Evolutionary conservation across 257 asterid species (phyloP).

Genomic region (Solanum verrucosum): DNA sequence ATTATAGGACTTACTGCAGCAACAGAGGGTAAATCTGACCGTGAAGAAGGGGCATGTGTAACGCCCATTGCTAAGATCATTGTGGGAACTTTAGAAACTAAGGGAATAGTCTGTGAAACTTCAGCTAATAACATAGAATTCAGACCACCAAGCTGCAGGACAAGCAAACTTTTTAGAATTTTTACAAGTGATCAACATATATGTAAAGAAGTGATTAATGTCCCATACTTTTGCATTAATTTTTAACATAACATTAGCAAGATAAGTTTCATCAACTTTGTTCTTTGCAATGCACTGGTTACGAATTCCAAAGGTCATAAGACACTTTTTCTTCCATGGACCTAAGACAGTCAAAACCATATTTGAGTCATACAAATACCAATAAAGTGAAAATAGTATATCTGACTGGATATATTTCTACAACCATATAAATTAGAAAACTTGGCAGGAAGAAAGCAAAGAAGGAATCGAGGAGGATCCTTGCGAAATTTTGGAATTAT

Average conservation of each 20-base stretch:
- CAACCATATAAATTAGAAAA: constrained; percentile 31
- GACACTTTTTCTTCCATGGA: constrained; percentile 42
- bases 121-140: constrained; percentile 27
- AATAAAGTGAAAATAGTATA: background rate
- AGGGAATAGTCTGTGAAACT: constrained; percentile 15
- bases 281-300: constrained; percentile 33
- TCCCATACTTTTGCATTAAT: constrained; percentile 29
- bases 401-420: background rate
- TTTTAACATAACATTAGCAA: constrained; percentile 30
- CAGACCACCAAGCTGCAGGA: constrained; percentile 34
- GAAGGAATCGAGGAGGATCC: constrained; percentile 33
- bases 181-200: background rate
- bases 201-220: background rate
- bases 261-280: constrained; percentile 25
- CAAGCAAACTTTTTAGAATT: background rate
- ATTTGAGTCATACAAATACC: background rate
- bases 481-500: constrained; percentile 15
- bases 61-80: constrained; percentile 36
- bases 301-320: constrained; percentile 27
- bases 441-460: constrained; percentile 37
- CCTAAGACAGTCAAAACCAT: constrained; percentile 10
- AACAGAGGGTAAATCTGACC: constrained; percentile 28
- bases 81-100: constrained; percentile 34
- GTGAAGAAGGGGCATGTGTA: constrained; percentile 16
- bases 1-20: constrained; percentile 36